A percentile compares a stretch with the other conserved stretches of the same genome.
phyloP scores from a whole-genome alignment of 148 eudicot species.

The Chenopodium berlandieri region DNA sequence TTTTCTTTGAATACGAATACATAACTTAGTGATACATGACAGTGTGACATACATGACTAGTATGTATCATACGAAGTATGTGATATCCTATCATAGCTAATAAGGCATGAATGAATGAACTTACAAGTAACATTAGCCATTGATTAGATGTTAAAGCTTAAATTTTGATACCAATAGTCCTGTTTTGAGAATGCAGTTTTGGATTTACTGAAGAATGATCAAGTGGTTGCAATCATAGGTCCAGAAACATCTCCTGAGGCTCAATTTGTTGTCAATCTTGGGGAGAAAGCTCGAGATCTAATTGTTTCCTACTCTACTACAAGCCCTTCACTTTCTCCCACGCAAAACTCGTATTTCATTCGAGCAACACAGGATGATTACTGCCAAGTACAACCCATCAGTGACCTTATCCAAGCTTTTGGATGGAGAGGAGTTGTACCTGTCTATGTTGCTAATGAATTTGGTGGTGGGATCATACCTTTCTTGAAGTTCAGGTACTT shows the following conservation, averaged over 20 bases:
- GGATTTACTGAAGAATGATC: constrained; percentile 46
- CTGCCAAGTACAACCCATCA: constrained; percentile 47
- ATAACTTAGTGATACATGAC: no score
- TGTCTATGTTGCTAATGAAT: constrained; percentile 37
- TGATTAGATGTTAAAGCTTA: neutral
- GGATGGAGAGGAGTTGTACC: constrained; percentile 61
- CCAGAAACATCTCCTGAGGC: constrained; percentile 57
- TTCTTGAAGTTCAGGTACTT: neutral
- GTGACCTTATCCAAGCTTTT: constrained; percentile 46
- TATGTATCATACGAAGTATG: no score
- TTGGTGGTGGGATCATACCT: no score
- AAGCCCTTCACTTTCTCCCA: constrained; percentile 51
- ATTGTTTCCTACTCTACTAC: constrained; percentile 55
- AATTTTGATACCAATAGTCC: neutral
- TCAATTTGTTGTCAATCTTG: constrained; percentile 51
- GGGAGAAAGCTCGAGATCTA: constrained; percentile 50
- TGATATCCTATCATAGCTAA: no score
- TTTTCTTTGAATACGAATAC: no score
- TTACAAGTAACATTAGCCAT: no score
- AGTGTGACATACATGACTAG: no score
- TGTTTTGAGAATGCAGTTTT: constrained; percentile 31
- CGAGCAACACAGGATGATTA: constrained; percentile 46
- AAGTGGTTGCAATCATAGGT: constrained; percentile 59
- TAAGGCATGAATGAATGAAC: no score
- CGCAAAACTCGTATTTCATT: constrained; percentile 51